Evolutionary conservation across 441 rosid genomes (phyloP).

Genomic region (Omphalea diandra): DNA sequence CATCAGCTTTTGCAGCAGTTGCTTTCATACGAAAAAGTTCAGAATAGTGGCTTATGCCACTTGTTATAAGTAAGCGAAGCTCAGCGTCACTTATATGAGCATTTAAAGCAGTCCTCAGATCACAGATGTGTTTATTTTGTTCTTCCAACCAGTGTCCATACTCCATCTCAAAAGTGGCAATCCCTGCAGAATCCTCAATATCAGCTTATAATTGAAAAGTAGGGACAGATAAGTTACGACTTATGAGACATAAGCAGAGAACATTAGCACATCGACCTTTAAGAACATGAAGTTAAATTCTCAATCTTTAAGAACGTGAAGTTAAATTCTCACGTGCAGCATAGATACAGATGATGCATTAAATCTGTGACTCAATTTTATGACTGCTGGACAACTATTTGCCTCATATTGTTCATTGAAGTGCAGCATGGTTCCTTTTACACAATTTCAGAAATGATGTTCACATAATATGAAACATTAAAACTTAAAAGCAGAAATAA

Average conservation of each 20-base stretch:
- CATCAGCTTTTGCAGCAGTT: constrained; percentile 74
- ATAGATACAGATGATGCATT: background rate
- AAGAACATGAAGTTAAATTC: background rate
- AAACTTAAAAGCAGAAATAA: background rate
- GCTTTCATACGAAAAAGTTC: constrained; percentile 73
- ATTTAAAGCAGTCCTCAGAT: constrained; percentile 78
- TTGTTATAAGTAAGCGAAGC: constrained; percentile 68
- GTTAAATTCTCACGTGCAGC: background rate
- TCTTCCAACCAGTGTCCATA: constrained; percentile 84
- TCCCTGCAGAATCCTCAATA: constrained; percentile 41
- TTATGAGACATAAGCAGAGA: constrained; percentile 18
- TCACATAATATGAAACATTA: background rate
- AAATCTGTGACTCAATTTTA: background rate
- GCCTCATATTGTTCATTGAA: background rate
- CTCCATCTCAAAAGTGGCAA: constrained; percentile 83
- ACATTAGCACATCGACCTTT: background rate
- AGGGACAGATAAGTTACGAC: background rate
- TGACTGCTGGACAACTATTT: background rate
- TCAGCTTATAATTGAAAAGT: background rate
- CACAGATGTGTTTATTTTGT: constrained; percentile 63
- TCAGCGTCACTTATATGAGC: constrained; percentile 67
- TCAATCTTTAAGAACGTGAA: background rate
- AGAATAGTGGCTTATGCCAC: constrained; percentile 59
- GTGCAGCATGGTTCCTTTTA: background rate
- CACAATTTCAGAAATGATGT: background rate